phyloP scores from a whole-genome alignment of 768 basidiomycete genomes.

The Lactarius quietus region DNA sequence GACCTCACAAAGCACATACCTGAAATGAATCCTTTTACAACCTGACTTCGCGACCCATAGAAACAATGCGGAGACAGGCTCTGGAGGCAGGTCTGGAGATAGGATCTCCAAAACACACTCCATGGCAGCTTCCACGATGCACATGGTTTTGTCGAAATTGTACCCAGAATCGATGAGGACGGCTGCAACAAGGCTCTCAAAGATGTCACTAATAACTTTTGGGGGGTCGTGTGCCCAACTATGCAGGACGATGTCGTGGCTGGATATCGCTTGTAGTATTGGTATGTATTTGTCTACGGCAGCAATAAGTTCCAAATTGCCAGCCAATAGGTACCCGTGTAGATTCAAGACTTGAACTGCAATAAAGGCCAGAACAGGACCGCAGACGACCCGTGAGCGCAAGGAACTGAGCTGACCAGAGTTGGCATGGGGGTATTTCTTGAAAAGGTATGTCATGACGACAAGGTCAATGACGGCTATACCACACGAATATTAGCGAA shows the following conservation, averaged over 20 bases:
- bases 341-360: conserved; percentile 61
- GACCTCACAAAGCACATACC: conserved; percentile 35
- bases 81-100: conserved; percentile 54
- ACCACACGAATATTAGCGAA: conserved; percentile 5
- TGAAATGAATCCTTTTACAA: conserved; percentile 49
- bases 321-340: conserved; percentile 68
- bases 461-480: conserved; percentile 69
- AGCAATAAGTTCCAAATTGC: conserved; percentile 60
- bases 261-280: conserved; percentile 51
- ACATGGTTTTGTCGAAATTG: conserved; percentile 63
- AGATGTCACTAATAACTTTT: conserved; percentile 77
- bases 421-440: conserved; percentile 63
- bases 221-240: conserved; percentile 86
- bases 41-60: conserved; percentile 60
- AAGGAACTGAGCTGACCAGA: conserved; percentile 76
- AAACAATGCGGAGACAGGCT: conserved; percentile 72
- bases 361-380: conserved; percentile 65
- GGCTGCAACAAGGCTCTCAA: conserved; percentile 83
- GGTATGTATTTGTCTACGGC: conserved; percentile 62
- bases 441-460: conserved; percentile 66
- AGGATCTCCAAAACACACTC: conserved; percentile 60
- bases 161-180: conserved; percentile 78
- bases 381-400: conserved; percentile 67
- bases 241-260: conserved; percentile 57
- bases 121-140: conserved; percentile 61